These are phyloP conservation scores for Coccomyxa sp. DNA, from an alignment of 139 green algal genomes.

Conservation along the genomic window DNA sequence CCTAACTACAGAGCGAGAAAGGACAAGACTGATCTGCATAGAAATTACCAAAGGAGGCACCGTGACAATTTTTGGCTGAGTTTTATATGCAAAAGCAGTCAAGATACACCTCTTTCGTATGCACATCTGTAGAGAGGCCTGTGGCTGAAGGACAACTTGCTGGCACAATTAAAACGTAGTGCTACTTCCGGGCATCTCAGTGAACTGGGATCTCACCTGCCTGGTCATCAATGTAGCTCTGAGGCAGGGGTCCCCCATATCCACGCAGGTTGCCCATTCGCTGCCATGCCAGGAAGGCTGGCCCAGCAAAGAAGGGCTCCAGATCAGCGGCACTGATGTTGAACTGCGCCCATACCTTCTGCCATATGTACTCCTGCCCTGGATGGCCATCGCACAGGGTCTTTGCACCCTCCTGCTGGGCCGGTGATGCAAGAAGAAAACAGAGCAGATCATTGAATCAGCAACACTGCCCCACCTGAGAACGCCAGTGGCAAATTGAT, in stretches of 20 bases:
- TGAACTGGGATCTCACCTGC: constrained; percentile 7
- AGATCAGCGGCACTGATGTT: constrained; percentile 20
- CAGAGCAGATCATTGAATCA: no score
- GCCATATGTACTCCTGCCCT: constrained; percentile 35
- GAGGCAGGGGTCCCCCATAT: constrained; percentile 30
- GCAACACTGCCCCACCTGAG: constrained; percentile 2
- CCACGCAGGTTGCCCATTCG: constrained; percentile 47
- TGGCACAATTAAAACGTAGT: no score
- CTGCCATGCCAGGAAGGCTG: constrained; percentile 44
- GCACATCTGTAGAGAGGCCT: not conserved
- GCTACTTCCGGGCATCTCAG: no score
- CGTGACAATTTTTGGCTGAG: not conserved
- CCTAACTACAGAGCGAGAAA: no score
- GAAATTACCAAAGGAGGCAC: not conserved
- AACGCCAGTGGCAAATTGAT: constrained; percentile 42
- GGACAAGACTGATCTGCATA: not conserved
- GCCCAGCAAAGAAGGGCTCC: constrained; percentile 35
- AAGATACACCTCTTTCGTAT: not conserved
- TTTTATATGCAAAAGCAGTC: not conserved
- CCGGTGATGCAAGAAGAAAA: no score
- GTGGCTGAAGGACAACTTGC: no score
- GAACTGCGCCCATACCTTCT: constrained; percentile 19
- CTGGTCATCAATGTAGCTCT: constrained; percentile 31
- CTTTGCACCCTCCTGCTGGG: not conserved
- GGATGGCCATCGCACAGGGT: constrained; percentile 4